Percentiles rank a stretch among this genome's conserved stretches.
phyloP scores from a whole-genome alignment of 2,329 filamentous ascomycete genomes.

The Fusarium sp. region DNA sequence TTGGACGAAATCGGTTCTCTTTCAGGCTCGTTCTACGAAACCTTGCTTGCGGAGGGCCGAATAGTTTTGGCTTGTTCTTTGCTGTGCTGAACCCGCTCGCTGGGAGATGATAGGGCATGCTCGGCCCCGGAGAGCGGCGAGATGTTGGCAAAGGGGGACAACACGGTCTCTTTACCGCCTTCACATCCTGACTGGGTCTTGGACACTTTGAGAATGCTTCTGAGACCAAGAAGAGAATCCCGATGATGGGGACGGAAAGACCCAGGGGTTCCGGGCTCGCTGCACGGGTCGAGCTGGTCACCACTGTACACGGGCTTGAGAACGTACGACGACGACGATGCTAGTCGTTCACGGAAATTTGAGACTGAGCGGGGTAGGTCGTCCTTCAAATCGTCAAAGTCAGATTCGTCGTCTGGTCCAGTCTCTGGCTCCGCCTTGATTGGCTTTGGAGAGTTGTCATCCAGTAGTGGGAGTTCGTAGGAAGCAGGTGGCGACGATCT shows the following conservation, averaged over 20 bases:
- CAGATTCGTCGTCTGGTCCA: not conserved
- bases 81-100: conserved; percentile 28
- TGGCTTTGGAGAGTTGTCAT: not conserved
- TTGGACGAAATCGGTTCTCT: not conserved
- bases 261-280: conserved; percentile 13
- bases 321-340: conserved; percentile 17
- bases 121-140: conserved; percentile 22
- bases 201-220: conserved; percentile 40
- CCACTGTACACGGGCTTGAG: conserved; percentile 42
- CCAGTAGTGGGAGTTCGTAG: not conserved
- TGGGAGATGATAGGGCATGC: conserved; percentile 28
- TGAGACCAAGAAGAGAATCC: conserved; percentile 34
- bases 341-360: not conserved
- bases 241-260: conserved; percentile 42
- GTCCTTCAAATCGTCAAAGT: too few species aligned
- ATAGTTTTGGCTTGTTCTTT: conserved; percentile 31
- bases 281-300: conserved; percentile 9
- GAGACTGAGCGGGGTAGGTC: not conserved
- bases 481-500: conserved; percentile 26
- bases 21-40: conserved; percentile 19
- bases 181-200: not conserved
- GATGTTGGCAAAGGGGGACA: conserved; percentile 1
- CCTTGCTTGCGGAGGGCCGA: conserved; percentile 18
- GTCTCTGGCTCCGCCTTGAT: not conserved
- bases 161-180: not conserved